Evolutionary conservation across 768 basidiomycete species (phyloP), one percentile per base, ranked within the genome.

Genomic region (Rhodocollybia butyracea): DNA sequence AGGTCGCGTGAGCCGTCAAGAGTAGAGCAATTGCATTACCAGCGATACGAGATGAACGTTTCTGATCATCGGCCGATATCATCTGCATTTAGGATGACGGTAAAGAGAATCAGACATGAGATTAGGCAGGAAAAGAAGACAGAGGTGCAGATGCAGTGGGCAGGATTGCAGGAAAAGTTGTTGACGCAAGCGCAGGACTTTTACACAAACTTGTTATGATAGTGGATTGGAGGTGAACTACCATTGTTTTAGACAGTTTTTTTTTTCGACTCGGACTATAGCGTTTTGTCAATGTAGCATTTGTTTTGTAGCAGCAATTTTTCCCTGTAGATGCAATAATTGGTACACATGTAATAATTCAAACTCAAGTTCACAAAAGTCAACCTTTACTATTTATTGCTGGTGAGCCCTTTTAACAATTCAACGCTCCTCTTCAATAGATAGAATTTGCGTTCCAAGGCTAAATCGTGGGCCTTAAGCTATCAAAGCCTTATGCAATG

Each of bases 31-130:
- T 57, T 91, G 60, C 83, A 84, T 62, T 97, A 99, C 69, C 69
- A 69, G 40, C 78, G 96, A 19, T 95, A 91, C 68, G 94, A 97
- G 69, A 81, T 78, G 50, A 90, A 92, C 60, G 84, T 95, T 4
- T 91, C 90, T 8, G 94, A 98, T 71, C 95, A 97, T 70, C 79
- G 91, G 5, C 93, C 95, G 7, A 82, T 98, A 45, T 92, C 89
- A 29, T 87, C 89, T 5, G 89, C 77, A 4, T 94, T 94, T 67
- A 70, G 68, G 48, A 70, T 94, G 34, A 86, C 79, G 46, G 78
- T 94, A 36, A 96, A 95, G 74, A 78, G 71, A 36, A 80, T 97
- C 42, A 70, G 82, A 48, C 75, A 73, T 30, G 84, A 84, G 11
- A 73, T 75, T 59, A 77, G 90, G 64, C 77, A 73, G 59, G 69